phyloP scores from a whole-genome alignment of 73 alveolate species.

The Paramecium biaurelia region DNA sequence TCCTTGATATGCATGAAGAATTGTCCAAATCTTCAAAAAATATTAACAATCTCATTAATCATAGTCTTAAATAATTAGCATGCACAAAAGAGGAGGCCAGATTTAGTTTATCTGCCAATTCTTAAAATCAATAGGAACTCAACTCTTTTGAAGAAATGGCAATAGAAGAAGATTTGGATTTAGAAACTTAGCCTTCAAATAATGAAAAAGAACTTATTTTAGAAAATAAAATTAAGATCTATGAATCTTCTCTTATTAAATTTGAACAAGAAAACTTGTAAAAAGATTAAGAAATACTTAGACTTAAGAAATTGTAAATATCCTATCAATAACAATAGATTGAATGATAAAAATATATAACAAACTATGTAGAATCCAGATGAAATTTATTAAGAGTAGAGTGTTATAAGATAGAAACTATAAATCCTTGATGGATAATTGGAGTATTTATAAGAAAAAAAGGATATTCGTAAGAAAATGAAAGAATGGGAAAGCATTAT shows the following conservation, averaged over 20 bases:
- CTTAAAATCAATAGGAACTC: neutral
- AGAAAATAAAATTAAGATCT: slow-evolving; percentile 1
- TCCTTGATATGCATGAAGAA: slow-evolving; percentile 10
- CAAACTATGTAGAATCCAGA: neutral
- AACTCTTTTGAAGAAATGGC: neutral
- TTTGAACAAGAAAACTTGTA: neutral
- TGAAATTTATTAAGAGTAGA: neutral
- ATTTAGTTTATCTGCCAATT: neutral
- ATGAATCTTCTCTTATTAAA: neutral
- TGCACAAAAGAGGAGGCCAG: neutral
- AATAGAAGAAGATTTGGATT: neutral
- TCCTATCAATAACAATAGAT: neutral
- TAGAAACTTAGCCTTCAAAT: neutral
- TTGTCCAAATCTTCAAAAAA: neutral
- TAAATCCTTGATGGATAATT: neutral
- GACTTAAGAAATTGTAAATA: neutral
- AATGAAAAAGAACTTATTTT: neutral
- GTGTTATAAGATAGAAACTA: neutral
- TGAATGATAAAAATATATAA: neutral
- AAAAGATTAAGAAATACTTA: neutral
- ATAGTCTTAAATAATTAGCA: neutral
- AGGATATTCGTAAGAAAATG: neutral
- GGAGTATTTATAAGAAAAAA: neutral
- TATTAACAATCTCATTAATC: neutral
- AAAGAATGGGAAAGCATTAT: neutral